Percentiles rank a stretch among this genome's conserved stretches.
Conservation (phyloP, 2,329 filamentous ascomycete species). For the Xylaria multiplex region DNA sequence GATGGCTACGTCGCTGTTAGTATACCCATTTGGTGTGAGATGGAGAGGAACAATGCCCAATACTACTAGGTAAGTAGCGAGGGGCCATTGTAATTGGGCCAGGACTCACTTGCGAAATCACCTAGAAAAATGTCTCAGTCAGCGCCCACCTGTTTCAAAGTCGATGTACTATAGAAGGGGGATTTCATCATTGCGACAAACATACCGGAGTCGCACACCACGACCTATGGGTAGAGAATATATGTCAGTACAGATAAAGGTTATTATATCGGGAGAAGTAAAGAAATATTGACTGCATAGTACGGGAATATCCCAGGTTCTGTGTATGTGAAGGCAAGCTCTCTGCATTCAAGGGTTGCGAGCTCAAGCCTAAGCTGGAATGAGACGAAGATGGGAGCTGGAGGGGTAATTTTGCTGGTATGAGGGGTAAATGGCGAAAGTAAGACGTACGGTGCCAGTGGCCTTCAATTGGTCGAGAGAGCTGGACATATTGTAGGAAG, state of each 20-base stretch:
- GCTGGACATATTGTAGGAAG: slow-evolving; percentile 71
- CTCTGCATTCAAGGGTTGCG: slow-evolving; percentile 1
- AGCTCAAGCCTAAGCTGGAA: slow-evolving; percentile 25
- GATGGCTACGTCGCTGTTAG: slow-evolving; percentile 71
- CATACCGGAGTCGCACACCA: slow-evolving; percentile 96
- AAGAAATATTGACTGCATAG: slow-evolving; percentile 34
- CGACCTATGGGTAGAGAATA: slow-evolving; percentile 67
- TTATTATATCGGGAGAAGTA: background rate
- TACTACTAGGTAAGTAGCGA: background rate
- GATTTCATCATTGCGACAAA: slow-evolving; percentile 39
- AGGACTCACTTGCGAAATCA: slow-evolving; percentile 79
- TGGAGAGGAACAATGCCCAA: background rate
- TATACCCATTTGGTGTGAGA: background rate
- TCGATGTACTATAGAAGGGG: slow-evolving; percentile 9
- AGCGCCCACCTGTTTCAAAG: slow-evolving; percentile 34
- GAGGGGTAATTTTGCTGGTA: slow-evolving; percentile 42
- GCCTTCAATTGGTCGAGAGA: slow-evolving; percentile 98
- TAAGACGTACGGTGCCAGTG: slow-evolving; percentile 85
- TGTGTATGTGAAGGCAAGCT: background rate
- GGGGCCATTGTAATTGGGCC: slow-evolving; percentile 23
- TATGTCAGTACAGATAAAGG: slow-evolving; percentile 31
- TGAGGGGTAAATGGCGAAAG: slow-evolving; percentile 43
- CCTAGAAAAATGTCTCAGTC: slow-evolving; percentile 57
- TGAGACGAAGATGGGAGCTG: slow-evolving; percentile 33
- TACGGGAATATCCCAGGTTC: background rate